Percentiles rank a stretch among this genome's conserved stretches.
These are phyloP conservation scores for Combretum micranthum DNA, from an alignment of 345 rosid genomes.

Conservation along the genomic window DNA sequence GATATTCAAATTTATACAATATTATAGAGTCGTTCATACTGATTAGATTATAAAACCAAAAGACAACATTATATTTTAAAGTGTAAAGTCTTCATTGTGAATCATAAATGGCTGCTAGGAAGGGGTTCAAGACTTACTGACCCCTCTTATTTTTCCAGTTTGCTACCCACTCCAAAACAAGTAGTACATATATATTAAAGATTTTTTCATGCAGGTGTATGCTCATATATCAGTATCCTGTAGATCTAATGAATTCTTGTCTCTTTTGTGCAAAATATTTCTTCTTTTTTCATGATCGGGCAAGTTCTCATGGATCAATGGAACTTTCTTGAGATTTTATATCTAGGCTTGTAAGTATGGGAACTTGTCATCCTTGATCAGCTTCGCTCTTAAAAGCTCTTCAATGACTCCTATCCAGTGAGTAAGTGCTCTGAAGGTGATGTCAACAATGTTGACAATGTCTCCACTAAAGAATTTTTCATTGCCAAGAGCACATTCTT, in stretches of 20 bases:
- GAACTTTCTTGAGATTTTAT: conserved; percentile 7
- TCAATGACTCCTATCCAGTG: conserved; percentile 7
- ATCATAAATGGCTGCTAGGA: too few species aligned
- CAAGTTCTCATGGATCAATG: conserved; percentile 12
- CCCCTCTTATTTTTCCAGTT: too few species aligned
- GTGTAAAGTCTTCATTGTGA: too few species aligned
- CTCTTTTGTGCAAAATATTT: too few species aligned
- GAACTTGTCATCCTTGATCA: conserved; percentile 8
- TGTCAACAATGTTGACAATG: conserved; percentile 8
- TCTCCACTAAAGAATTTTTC: conserved; percentile 21
- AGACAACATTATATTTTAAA: too few species aligned
- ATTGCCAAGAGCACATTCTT: conserved; percentile 13
- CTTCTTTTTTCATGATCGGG: conserved; percentile 9
- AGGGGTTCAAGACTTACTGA: too few species aligned
- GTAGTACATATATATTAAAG: too few species aligned
- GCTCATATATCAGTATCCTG: background rate
- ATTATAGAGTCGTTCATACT: too few species aligned
- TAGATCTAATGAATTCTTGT: background rate
- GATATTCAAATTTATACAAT: too few species aligned
- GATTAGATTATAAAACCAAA: too few species aligned
- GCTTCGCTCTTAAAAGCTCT: conserved; percentile 9
- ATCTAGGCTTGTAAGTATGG: conserved; percentile 15
- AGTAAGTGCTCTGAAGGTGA: conserved; percentile 6
- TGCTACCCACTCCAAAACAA: too few species aligned
- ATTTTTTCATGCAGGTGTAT: too few species aligned